A percentile compares a stretch with the other conserved stretches of the same genome.
Evolutionary conservation across 2,329 filamentous ascomycete genomes (phyloP).

Genomic region (Aspergillus eucalypticola): DNA sequence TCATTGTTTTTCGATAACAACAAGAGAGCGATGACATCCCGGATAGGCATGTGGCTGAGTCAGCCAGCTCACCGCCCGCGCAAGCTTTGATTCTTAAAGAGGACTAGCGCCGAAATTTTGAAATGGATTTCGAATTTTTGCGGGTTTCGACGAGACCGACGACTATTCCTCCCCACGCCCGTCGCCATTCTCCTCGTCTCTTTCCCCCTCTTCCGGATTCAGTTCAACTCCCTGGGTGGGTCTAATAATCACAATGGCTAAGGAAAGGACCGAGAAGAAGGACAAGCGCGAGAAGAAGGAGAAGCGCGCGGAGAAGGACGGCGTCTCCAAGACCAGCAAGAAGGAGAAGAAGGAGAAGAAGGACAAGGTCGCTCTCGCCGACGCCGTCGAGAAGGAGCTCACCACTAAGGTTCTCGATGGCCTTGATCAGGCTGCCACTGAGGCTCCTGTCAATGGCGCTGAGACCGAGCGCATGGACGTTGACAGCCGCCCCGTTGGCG

Average conservation of each 20-base stretch:
- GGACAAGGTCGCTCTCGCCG: constrained; percentile 40
- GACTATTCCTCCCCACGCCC: constrained; percentile 25
- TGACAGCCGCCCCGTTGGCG: constrained; percentile 43
- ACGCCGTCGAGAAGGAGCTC: constrained; percentile 44
- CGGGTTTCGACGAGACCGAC: constrained; percentile 17
- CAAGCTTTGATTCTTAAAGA: constrained; percentile 22
- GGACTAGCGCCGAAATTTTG: constrained; percentile 40
- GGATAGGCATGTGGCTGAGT: constrained; percentile 26
- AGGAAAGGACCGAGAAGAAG: constrained; percentile 50
- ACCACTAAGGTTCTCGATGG: constrained; percentile 38
- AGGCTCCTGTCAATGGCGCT: constrained; percentile 25
- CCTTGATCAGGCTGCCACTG: constrained; percentile 31
- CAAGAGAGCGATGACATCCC: constrained; percentile 12
- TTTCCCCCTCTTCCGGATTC: constrained; percentile 13
- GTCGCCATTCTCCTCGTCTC: constrained; percentile 18
- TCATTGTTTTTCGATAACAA: constrained; percentile 21
- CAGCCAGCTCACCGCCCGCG: constrained; percentile 22
- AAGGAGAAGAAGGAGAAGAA: constrained; percentile 51
- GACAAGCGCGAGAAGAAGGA: constrained; percentile 48
- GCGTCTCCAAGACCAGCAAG: constrained; percentile 48
- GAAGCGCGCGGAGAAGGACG: constrained; percentile 49
- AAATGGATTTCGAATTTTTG: constrained; percentile 36
- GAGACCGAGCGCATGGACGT: constrained; percentile 31
- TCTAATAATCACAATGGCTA: constrained; percentile 42
- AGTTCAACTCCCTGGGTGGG: constrained; percentile 8